These are phyloP conservation scores for Nothopassalora personata DNA, from an alignment of 2,329 filamentous ascomycete species.

Conservation along the genomic window DNA sequence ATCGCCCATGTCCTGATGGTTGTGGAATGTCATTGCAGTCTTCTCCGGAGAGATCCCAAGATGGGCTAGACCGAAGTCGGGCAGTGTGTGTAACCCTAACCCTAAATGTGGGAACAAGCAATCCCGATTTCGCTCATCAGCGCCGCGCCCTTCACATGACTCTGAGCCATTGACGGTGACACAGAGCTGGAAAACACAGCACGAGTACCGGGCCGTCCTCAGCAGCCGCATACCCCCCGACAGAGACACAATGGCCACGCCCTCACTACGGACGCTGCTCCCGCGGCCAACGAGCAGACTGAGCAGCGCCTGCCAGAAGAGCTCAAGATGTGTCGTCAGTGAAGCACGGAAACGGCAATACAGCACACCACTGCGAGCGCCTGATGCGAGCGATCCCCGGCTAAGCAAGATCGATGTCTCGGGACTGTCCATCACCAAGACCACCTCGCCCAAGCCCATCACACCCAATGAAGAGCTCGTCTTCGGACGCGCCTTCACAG, in stretches of 20 bases:
- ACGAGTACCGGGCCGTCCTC: background rate
- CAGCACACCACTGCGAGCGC: slow-evolving; percentile 40
- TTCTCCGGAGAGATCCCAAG: too few relatives aligned
- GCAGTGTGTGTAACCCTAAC: too few relatives aligned
- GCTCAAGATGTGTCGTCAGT: background rate
- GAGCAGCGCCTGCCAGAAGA: background rate
- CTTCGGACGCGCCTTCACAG: slow-evolving; percentile 88
- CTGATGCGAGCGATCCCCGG: slow-evolving; percentile 46
- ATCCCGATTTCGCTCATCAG: too few relatives aligned
- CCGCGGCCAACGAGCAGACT: slow-evolving; percentile 4
- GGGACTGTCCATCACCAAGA: slow-evolving; percentile 69
- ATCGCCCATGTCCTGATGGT: too few relatives aligned
- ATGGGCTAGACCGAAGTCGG: too few relatives aligned
- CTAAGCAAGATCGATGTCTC: slow-evolving; percentile 69
- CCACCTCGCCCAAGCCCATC: slow-evolving; percentile 67
- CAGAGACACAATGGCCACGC: slow-evolving; percentile 10
- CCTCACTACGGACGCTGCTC: slow-evolving; percentile 16
- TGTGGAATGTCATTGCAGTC: too few relatives aligned
- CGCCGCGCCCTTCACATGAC: background rate
- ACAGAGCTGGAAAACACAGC: background rate
- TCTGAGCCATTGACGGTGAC: background rate
- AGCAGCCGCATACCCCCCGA: background rate
- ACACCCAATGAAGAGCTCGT: slow-evolving; percentile 74
- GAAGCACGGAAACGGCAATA: slow-evolving; percentile 9
- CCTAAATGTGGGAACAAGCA: too few relatives aligned